These are phyloP conservation scores for Pulveroboletus sp. DNA, from an alignment of 768 basidiomycete species.

Conservation along the genomic window DNA sequence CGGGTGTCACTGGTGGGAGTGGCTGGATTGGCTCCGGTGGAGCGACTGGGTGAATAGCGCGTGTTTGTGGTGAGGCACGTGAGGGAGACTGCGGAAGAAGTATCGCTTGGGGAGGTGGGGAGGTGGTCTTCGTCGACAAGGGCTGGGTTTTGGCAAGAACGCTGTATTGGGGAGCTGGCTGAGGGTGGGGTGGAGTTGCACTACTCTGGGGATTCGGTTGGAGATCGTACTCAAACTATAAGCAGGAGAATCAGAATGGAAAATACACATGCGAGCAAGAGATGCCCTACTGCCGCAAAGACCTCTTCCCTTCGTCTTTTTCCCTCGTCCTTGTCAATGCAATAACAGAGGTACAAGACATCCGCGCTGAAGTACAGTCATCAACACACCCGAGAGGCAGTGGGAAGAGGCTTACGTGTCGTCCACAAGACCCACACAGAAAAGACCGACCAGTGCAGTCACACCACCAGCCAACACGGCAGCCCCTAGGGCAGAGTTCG, in stretches of 20 bases:
- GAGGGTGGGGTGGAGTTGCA: conserved; percentile 15
- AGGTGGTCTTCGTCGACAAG: not conserved
- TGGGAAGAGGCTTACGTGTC: conserved; percentile 53
- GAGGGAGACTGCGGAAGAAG: conserved; percentile 10
- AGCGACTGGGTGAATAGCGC: conserved; percentile 1
- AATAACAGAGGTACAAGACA: conserved; percentile 64
- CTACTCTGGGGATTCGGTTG: conserved; percentile 14
- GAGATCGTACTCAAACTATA: conserved; percentile 41
- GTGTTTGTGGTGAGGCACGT: conserved; percentile 2
- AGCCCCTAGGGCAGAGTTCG: conserved; percentile 70
- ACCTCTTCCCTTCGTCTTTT: conserved; percentile 51
- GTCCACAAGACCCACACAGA: conserved; percentile 77
- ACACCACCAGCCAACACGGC: conserved; percentile 75
- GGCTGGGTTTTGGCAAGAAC: conserved; percentile 7
- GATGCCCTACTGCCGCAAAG: conserved; percentile 48
- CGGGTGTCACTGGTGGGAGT: conserved; percentile 19
- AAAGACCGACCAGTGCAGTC: conserved; percentile 78
- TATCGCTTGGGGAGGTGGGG: conserved; percentile 13
- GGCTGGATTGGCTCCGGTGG: conserved; percentile 15
- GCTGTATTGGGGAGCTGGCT: conserved; percentile 7
- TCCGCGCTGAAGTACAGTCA: conserved; percentile 45
- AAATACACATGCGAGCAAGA: not conserved
- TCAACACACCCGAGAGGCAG: not conserved
- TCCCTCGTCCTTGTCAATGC: conserved; percentile 58
- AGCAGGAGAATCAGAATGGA: conserved; percentile 5